phyloP scores from a whole-genome alignment of 176 grass and related monocot species.

The bread wheat (Triticum aestivum) region DNA sequence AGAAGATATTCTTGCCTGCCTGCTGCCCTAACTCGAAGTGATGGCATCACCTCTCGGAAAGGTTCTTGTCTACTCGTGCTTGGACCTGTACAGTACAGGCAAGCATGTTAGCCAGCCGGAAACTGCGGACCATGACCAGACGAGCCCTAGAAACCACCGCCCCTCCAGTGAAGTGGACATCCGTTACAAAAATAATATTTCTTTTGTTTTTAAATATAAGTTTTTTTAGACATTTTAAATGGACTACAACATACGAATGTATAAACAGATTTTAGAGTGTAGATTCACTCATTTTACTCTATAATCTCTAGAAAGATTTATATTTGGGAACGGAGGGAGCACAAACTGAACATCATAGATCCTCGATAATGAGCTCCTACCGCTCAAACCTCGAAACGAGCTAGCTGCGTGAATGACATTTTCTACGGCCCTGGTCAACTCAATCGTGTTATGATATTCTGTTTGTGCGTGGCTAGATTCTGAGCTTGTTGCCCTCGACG shows the following conservation, averaged over 20 bases:
- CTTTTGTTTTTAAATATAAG: no score
- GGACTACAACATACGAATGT: no score
- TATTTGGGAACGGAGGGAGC: no score
- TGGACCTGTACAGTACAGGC: neutral
- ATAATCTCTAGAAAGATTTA: no score
- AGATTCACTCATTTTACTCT: no score
- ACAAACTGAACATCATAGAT: neutral
- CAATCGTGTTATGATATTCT: neutral
- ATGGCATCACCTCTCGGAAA: neutral
- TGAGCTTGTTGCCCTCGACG: no score
- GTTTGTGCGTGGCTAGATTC: neutral
- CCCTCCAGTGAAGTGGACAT: neutral
- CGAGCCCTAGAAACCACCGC: neutral
- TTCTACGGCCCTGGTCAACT: neutral
- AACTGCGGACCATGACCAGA: neutral
- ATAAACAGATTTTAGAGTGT: no score
- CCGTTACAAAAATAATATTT: no score
- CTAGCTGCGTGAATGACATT: neutral
- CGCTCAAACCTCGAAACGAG: neutral
- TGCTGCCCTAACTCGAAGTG: neutral
- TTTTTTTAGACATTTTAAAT: no score
- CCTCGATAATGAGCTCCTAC: neutral
- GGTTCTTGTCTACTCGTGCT: neutral
- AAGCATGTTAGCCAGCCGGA: conserved; percentile 9
- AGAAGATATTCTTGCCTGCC: neutral